Base-by-base conservation (phyloP, 1,284 basidiomycete species). In the Austroboletus olivaceoglutinosus region DNA sequence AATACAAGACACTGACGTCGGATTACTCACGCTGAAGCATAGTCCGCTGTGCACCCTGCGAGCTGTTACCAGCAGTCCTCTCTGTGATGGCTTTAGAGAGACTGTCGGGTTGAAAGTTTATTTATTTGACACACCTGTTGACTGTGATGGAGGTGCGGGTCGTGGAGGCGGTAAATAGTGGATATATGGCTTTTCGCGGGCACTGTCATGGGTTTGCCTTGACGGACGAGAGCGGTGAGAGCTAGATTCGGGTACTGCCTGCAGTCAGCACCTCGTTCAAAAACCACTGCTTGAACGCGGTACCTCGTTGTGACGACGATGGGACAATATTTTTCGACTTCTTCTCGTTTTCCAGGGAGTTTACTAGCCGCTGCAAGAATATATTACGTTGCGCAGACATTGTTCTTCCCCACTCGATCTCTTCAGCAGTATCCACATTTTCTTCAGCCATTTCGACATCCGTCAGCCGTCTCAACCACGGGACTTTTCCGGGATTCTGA, bases 401-500 rank as follows among this genome's bases (percentile, higher is more conserved):
- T 58, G 70, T 71, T 54, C 70, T 72, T 11, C 85, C 87, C 76
- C 82, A 86, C 42, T 77, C 77, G 21, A 81, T 73, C 67, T 90
- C 87, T 39, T 86, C 84, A 15, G 65, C 58, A 0, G 84, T 80
- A 62, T 90, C 87, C 13, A 87, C 70, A 59, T 90, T 89, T 71
- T 89, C 87, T 47, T 65, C 60, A 3, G 63, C 67, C 52, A 74
- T 68, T 59, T 87, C 80, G 41, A 73, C 67, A 15, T 72, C 69
- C 15, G 75, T 73, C 31, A 89, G 69, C 13, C 66, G 67, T 45
- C 73, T 71, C 38, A 90, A 66, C 45, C 67, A 64, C 2, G 88
- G 87, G 30, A 81, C 80, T 61, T 78, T 80, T 23, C 77, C 77
- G 1, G 73, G 70, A 58, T 80, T 63, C 48, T 68, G 62, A 31